Evolutionary conservation across 768 basidiomycete genomes (phyloP), one percentile per base, ranked within the genome.

Genomic region (Podaxis sp.): DNA sequence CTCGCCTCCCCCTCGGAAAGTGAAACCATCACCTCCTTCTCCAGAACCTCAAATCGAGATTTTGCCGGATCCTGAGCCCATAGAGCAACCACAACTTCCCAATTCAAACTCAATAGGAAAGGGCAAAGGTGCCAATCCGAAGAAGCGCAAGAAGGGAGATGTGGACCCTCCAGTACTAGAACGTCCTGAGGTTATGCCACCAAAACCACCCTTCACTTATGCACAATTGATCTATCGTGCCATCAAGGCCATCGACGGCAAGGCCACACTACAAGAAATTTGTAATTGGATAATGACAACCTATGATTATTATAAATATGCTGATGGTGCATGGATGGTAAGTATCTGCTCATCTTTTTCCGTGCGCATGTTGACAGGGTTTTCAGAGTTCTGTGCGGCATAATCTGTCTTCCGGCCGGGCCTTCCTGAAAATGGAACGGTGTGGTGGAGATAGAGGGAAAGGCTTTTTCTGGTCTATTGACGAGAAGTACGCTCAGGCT

Each of bases 261-360:
- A 93, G 75, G 90, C 90, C n/a, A 95, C 96, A 1, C 71, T 96
- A 51, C 92, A 95, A 67, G 93, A 95, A 68, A 93, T 98, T 52
- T 93, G 92, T 72, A 84, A 86, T 40, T 99, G 95, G 95, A 93
- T 98, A 67, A 86, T 88, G 74, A 87, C 87, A 52, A 89, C 85
- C 64, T 90, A 89, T 74, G 95, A 96, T 67, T 96, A 94, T 84
- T 99, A 96, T 77, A 84, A 86, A 58, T 89, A 88, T 70, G 89
- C 90, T 62, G 89, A 92, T 71, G 88, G 88, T 48, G 90, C 93
- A 49, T 98, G 96, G 95, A 94, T 93, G 90, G 94, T 94, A 66
- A 70, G 86, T 79, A 26, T 53, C 66, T 59, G 60, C 49, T 57
- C 57, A n/a, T 33, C 61, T 57, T 59, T 9, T 55, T 60, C 38